Conservation (phyloP, 2,329 filamentous ascomycete genomes). For the Phaeosphaeria sp. region DNA sequence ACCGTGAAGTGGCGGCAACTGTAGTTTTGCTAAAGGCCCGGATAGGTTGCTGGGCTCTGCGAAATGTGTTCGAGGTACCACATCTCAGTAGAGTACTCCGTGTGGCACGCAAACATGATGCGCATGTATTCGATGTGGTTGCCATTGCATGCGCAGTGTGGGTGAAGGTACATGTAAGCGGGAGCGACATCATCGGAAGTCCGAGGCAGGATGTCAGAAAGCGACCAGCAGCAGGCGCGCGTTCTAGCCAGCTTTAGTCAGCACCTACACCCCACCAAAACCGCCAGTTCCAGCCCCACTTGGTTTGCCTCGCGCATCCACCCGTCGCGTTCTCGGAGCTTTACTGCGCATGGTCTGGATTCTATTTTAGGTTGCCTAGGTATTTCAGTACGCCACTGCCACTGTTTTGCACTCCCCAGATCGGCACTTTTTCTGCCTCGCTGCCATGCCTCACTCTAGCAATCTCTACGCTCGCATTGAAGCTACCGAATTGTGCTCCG, state of each 20-base stretch:
- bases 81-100: slow-evolving; percentile 9
- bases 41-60: slow-evolving; percentile 6
- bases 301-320: slow-evolving; percentile 7
- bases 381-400: slow-evolving; percentile 4
- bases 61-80: slow-evolving; percentile 4
- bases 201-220: background rate
- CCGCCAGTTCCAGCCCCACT: slow-evolving; percentile 1
- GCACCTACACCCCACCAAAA: slow-evolving; percentile 2
- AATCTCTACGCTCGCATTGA: slow-evolving; percentile 30
- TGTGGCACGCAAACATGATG: slow-evolving; percentile 36
- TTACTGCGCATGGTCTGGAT: background rate
- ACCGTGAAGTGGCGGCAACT: slow-evolving; percentile 27
- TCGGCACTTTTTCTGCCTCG: background rate
- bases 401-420: background rate
- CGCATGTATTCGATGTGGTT: slow-evolving; percentile 36
- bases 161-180: slow-evolving; percentile 1
- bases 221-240: background rate
- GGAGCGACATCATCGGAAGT: background rate
- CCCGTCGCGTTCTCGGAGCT: slow-evolving; percentile 2
- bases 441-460: slow-evolving; percentile 31
- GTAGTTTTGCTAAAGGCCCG: slow-evolving; percentile 28
- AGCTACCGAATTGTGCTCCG: slow-evolving; percentile 32
- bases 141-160: slow-evolving; percentile 24
- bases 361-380: background rate
- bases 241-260: background rate